A percentile compares a stretch with the other conserved stretches of the same genome.
Conservation (phyloP, 2,329 filamentous ascomycete genomes). For the Dothistroma pini region DNA sequence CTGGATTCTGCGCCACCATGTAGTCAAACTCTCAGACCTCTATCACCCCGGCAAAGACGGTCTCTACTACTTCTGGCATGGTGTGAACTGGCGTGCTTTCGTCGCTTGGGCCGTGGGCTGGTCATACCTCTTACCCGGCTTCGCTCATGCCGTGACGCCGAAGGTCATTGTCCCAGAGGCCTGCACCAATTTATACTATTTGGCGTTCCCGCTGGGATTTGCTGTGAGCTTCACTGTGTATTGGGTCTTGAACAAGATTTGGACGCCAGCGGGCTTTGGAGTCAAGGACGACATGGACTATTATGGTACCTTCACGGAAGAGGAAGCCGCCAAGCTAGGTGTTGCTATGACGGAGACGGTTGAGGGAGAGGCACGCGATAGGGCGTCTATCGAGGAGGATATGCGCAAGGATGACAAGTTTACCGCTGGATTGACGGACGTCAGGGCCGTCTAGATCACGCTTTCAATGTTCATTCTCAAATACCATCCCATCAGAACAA, state of each 20-base stretch:
- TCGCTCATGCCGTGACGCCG: slow-evolving; percentile 45
- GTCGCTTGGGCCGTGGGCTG: slow-evolving; percentile 40
- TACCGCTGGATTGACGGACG: neutral
- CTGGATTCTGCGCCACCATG: slow-evolving; percentile 40
- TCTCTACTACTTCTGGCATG: slow-evolving; percentile 44
- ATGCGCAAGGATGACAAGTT: slow-evolving; percentile 7
- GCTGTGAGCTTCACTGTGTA: slow-evolving; percentile 39
- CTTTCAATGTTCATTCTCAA: neutral
- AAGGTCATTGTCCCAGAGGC: slow-evolving; percentile 37
- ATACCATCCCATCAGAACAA: too few relatives aligned
- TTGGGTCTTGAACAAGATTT: slow-evolving; percentile 32
- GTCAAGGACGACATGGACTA: slow-evolving; percentile 35
- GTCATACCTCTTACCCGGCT: slow-evolving; percentile 27
- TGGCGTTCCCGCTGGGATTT: slow-evolving; percentile 43
- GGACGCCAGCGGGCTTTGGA: slow-evolving; percentile 33
- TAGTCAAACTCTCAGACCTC: slow-evolving; percentile 44
- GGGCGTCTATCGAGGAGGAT: slow-evolving; percentile 1
- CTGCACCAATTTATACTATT: slow-evolving; percentile 41
- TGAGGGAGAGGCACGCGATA: slow-evolving; percentile 10
- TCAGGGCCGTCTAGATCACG: neutral
- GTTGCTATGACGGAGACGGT: slow-evolving; percentile 18
- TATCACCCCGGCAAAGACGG: slow-evolving; percentile 38
- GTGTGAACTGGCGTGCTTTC: slow-evolving; percentile 46
- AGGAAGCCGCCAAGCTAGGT: slow-evolving; percentile 26
- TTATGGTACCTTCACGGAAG: slow-evolving; percentile 34